Conservation (phyloP, 2,329 filamentous ascomycete species). For the Penicillium janthinellum region DNA sequence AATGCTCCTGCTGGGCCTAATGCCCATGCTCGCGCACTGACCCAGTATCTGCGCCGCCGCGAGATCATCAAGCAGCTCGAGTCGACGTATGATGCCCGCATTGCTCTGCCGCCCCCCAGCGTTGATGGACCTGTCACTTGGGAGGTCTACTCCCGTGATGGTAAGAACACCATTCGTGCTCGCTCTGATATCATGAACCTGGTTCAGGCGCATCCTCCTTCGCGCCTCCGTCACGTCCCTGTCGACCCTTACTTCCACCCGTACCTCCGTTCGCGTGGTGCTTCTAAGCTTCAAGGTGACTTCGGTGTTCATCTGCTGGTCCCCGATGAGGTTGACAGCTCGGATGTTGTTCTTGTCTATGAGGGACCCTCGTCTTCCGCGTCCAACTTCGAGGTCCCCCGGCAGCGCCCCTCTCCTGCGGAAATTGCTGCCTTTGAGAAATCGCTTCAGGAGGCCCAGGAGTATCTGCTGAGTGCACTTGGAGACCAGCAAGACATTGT, state of each 20-base stretch:
- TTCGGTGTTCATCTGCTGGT: conserved; percentile 53
- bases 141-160: conserved; percentile 85
- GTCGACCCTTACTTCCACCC: conserved; percentile 54
- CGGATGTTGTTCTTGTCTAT: conserved; percentile 53
- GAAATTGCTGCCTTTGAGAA: conserved; percentile 61
- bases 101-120: conserved; percentile 70
- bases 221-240: conserved; percentile 47
- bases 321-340: conserved; percentile 47
- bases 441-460: conserved; percentile 60
- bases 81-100: conserved; percentile 77
- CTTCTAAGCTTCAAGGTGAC: conserved; percentile 42
- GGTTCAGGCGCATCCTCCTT: conserved; percentile 51
- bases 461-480: conserved; percentile 56
- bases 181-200: conserved; percentile 53
- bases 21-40: conserved; percentile 80
- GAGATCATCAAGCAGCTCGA: conserved; percentile 82
- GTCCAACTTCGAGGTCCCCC: conserved; percentile 57
- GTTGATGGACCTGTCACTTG: conserved; percentile 71
- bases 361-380: conserved; percentile 49
- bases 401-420: conserved; percentile 56
- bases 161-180: conserved; percentile 67
- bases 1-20: conserved; percentile 72
- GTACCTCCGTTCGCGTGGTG: conserved; percentile 46
- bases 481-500: conserved; percentile 59
- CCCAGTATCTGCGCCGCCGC: conserved; percentile 81